A percentile compares a stretch with the other conserved stretches of the same genome.
These are phyloP conservation scores for Golubevia pallescens DNA, from an alignment of 1,284 basidiomycete genomes.

Conservation along the genomic window DNA sequence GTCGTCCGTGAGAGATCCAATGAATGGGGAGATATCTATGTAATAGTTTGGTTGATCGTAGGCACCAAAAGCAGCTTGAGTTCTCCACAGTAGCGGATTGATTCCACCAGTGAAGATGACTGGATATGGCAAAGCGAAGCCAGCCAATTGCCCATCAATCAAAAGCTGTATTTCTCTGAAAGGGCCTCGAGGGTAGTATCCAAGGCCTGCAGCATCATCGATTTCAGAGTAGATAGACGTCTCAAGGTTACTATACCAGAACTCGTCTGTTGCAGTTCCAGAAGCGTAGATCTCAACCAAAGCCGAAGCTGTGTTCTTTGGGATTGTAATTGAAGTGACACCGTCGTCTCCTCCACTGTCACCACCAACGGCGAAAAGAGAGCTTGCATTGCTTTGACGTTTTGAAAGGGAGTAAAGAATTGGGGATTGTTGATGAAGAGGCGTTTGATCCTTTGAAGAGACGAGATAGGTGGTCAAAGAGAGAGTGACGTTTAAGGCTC, in stretches of 20 bases:
- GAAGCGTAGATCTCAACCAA: constrained; percentile 36
- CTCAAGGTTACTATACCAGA: constrained; percentile 40
- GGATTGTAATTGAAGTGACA: constrained; percentile 17
- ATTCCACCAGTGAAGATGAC: constrained; percentile 49
- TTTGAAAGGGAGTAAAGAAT: constrained; percentile 36
- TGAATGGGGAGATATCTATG: constrained; percentile 40
- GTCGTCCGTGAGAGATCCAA: constrained; percentile 32
- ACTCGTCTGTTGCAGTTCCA: constrained; percentile 32
- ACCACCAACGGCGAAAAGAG: constrained; percentile 24
- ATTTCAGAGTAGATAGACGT: constrained; percentile 20
- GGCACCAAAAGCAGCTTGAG: constrained; percentile 29
- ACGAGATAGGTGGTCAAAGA: constrained; percentile 10
- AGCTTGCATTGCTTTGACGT: constrained; percentile 9
- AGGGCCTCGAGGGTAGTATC: constrained; percentile 24
- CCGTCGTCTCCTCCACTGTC: constrained; percentile 13
- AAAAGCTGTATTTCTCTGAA: constrained; percentile 40
- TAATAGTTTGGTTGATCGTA: constrained; percentile 44
- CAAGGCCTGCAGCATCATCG: constrained; percentile 11
- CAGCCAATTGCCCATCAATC: constrained; percentile 37
- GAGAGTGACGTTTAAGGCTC: constrained; percentile 21
- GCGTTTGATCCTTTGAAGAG: background rate
- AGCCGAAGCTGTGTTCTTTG: constrained; percentile 23
- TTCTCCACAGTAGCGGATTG: constrained; percentile 32
- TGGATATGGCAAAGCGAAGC: constrained; percentile 30
- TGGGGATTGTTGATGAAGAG: constrained; percentile 15